Base-by-base conservation (phyloP, 2,329 filamentous ascomycete genomes). In the Venturia asperata region DNA sequence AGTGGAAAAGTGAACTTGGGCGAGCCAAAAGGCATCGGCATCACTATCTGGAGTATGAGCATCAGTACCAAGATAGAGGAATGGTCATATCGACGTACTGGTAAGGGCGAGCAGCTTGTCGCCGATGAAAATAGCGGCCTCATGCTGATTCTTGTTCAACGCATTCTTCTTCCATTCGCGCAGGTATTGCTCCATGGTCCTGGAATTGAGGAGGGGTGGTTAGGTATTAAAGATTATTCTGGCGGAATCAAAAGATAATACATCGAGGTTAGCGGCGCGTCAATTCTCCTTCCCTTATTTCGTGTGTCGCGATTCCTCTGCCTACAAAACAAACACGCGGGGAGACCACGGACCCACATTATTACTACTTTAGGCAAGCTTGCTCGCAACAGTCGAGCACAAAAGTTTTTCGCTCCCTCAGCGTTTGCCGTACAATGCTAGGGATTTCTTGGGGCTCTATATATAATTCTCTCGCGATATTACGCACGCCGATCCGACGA, bases 1-100 rank as follows among this genome's bases (percentile, higher is more conserved):
- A 61, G 91, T 94, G 63, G 88, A 89, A 78, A 97, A 99, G 77
- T 99, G 93, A 45, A 96, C 91, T 77, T 97, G 93, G n/a, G 94
- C 94, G 55, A 99, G 87, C 89, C 92, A 97, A 74, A 96, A 96
- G 49, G 92, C 93, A 75, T 99, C 94, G 69, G 91, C 88, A 72
- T 96, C 92, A 75, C 93, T 90, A 73, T 92, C 94, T 97, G 10
- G 61, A 41, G 45, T 37, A 56, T 61, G 42, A 66, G 65, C 34
- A 41, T 62, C 65, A 64, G 56, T 63, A 45, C 60, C 19, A 34
- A 61, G 49, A 47, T 43, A 17, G n/a, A 21, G 19, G 30, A 34
- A 4, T 56, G 67, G 11, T 39, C 45, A 17, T 43, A 47, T 24
- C n/a, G 56, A 77, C 85, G 70, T 77, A 97, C 93, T 91, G 45